phyloP scores from a whole-genome alignment of 2,329 filamentous ascomycete species.

The Nannizzia gypsea region DNA sequence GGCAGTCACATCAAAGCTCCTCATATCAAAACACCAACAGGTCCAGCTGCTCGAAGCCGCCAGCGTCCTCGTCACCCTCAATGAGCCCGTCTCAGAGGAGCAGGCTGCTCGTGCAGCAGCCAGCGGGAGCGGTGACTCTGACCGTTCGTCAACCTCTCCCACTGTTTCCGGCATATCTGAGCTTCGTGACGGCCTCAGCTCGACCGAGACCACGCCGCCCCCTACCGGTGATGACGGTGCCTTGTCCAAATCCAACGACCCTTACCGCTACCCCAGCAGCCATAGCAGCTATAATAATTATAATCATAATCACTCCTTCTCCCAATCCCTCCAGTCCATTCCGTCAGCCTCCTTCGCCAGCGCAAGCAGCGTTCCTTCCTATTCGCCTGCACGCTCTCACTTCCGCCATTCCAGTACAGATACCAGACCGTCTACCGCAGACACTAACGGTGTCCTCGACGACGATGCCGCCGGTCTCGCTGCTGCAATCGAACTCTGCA shows the following conservation, averaged over 20 bases:
- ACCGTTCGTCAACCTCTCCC: conserved; percentile 71
- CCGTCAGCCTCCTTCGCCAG: conserved; percentile 46
- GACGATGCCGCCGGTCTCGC: conserved; percentile 80
- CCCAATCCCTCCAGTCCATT: conserved; percentile 65
- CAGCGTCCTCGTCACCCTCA: conserved; percentile 93
- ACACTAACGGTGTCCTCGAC: conserved; percentile 54
- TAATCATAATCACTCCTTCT: conserved; percentile 42
- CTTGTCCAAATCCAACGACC: conserved; percentile 35
- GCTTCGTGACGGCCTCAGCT: conserved; percentile 60
- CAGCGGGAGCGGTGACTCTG: conserved; percentile 55
- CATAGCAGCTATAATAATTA: conserved; percentile 10
- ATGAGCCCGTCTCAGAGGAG: conserved; percentile 51
- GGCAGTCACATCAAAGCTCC: conserved; percentile 90
- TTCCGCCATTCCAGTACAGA: conserved; percentile 66
- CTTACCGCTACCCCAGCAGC: conserved; percentile 36
- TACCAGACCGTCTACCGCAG: conserved; percentile 65
- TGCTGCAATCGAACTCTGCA: conserved; percentile 79
- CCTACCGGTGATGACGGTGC: conserved; percentile 56
- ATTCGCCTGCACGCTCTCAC: conserved; percentile 40
- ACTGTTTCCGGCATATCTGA: conserved; percentile 72
- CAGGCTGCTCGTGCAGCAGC: conserved; percentile 53
- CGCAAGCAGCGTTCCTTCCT: conserved; percentile 42
- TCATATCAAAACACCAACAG: conserved; percentile 99
- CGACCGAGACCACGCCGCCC: conserved; percentile 83
- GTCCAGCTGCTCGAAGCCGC: conserved; percentile 94